These are phyloP conservation scores for Hypoxylon sp. DNA, from an alignment of 2,329 filamentous ascomycete species.

Conservation along the genomic window DNA sequence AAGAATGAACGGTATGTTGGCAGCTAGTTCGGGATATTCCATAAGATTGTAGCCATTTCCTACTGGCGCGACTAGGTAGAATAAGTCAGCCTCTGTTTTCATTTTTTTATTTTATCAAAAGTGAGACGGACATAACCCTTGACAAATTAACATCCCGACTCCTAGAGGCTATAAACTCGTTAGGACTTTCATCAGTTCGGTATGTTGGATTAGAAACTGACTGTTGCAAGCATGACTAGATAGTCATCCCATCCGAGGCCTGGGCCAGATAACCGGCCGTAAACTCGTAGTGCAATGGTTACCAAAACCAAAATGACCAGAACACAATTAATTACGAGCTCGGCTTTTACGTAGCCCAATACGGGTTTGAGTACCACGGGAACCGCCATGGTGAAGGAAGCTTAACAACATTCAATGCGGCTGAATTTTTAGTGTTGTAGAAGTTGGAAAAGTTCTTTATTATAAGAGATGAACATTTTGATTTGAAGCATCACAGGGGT, in stretches of 20 bases:
- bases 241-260: slow-evolving; percentile 56
- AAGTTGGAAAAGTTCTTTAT: slow-evolving; percentile 25
- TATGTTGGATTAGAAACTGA: slow-evolving; percentile 12
- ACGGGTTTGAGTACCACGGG: slow-evolving; percentile 32
- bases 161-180: slow-evolving; percentile 36
- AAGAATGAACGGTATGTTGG: slow-evolving; percentile 43
- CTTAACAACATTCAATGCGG: slow-evolving; percentile 12
- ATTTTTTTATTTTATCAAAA: neutral
- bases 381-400: slow-evolving; percentile 25
- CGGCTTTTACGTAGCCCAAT: slow-evolving; percentile 49
- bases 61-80: slow-evolving; percentile 31
- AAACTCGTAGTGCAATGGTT: slow-evolving; percentile 51
- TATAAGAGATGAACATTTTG: slow-evolving; percentile 1
- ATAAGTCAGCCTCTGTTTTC: slow-evolving; percentile 2
- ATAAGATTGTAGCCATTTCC: slow-evolving; percentile 41
- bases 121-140: slow-evolving; percentile 41
- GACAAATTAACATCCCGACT: slow-evolving; percentile 40
- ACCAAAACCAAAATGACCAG: slow-evolving; percentile 53
- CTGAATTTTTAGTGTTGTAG: slow-evolving; percentile 12
- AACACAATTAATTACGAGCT: slow-evolving; percentile 54
- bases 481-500: slow-evolving; percentile 12
- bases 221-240: slow-evolving; percentile 51
- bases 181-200: slow-evolving; percentile 1
- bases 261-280: slow-evolving; percentile 52
- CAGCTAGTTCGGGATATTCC: slow-evolving; percentile 38